A percentile compares a stretch with the other conserved stretches of the same genome.
These are phyloP conservation scores for Cyclaneusma minus DNA, from an alignment of 2,329 filamentous ascomycete species.

Conservation along the genomic window DNA sequence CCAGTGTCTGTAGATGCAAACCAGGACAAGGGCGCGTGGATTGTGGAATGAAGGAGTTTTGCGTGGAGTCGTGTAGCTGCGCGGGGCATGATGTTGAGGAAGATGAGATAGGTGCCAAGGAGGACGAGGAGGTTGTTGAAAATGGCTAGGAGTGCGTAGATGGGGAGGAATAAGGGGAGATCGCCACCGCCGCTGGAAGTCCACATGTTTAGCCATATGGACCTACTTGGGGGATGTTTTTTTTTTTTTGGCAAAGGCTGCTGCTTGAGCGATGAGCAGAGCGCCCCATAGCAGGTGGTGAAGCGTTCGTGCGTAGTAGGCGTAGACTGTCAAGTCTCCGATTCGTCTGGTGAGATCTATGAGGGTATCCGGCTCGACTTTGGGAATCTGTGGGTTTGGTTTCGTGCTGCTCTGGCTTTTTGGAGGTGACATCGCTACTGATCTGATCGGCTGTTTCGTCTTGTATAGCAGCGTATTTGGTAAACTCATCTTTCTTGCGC, in stretches of 20 bases:
- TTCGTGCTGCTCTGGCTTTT: too few species aligned
- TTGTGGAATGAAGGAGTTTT: constrained; percentile 28
- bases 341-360: constrained; percentile 1
- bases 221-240: neutral
- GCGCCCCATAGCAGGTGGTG: neutral
- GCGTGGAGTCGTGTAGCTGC: constrained; percentile 33
- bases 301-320: neutral
- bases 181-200: neutral
- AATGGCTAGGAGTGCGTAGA: constrained; percentile 11
- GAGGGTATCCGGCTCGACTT: too few species aligned
- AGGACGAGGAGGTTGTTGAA: constrained; percentile 4
- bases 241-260: neutral
- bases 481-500: too few species aligned
- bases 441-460: too few species aligned
- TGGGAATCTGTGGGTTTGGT: too few species aligned
- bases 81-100: constrained; percentile 35
- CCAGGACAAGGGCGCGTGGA: constrained; percentile 24
- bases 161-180: neutral
- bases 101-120: constrained; percentile 24
- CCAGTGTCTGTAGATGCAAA: constrained; percentile 27
- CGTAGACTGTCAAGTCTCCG: constrained; percentile 1
- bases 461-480: too few species aligned
- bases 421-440: too few species aligned
- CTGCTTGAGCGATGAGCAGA: neutral
- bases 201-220: constrained; percentile 1